Base-by-base conservation (phyloP, 2,329 filamentous ascomycete genomes). In the Apiospora rasikravindrae region DNA sequence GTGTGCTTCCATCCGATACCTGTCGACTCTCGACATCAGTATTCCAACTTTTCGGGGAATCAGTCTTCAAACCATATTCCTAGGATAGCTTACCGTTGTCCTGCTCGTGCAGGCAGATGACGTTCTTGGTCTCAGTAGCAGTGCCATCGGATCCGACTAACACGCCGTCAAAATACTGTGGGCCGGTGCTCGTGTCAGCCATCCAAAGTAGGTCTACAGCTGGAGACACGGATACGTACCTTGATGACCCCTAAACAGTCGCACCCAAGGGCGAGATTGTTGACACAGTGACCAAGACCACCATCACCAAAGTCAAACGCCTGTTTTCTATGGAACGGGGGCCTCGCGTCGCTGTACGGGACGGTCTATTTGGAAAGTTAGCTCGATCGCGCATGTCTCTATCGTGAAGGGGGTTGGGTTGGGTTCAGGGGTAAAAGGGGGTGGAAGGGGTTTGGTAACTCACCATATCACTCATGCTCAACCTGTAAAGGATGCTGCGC, bases 271-370 rank as follows among this genome's bases (percentile, higher is more conserved):
- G 86, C 84, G 1, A 94, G 84, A 74, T 93, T 92, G 77, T 93
- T 93, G 33, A 90, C 89, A 73, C 87, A 89, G 70, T 88, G 86
- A 6, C 91, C 91, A 44, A 89, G 88, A 22, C 90, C 91, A 8
- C 87, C 90, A 74, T 92, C 90, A 2, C 91, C 91, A 74, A 93
- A 89, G 76, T 93, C 91, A 74, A 93, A 93, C 6, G 90, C 91
- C 73, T 91, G 89, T 77, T 93, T 93, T 61, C 90, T 85, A 64
- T 90, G 89, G 77, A 88, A 92, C 0, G 90, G 90, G 2, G 87
- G 83, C 6, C 91, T 85, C 13, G 88, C 87, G 76, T 92, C 90
- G 0, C 85, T 89, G 74, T 92, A 92, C 1, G 90, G 90, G 0
- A 91, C 89, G 4, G 85, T 84, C 88, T 64, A 19, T 24, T 11